Percentiles rank a stretch among this genome's conserved stretches.
Conservation (phyloP, 176 grass and related monocot species). For the Zea mays region DNA sequence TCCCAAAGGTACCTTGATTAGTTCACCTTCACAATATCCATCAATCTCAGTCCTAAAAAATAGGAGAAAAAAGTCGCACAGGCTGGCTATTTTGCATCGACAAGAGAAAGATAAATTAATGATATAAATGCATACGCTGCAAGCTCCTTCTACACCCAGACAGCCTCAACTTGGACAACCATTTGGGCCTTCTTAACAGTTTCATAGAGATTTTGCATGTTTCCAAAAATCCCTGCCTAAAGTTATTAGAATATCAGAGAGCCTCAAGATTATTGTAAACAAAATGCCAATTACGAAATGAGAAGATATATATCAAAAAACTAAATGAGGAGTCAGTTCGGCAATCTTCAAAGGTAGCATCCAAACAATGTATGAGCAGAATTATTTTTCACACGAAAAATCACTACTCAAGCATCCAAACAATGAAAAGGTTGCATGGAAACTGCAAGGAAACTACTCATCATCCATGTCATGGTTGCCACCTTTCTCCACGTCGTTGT, state of each 20-base stretch:
- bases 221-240: constrained; percentile 84
- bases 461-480: constrained; percentile 50
- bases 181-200: constrained; percentile 38
- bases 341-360: not conserved
- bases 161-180: no score
- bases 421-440: no score
- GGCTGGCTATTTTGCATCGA: no score
- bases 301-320: not conserved
- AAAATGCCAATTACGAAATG: not conserved
- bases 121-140: no score
- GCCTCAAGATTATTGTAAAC: constrained; percentile 18
- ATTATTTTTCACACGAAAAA: constrained; percentile 8
- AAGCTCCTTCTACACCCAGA: no score
- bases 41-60: no score
- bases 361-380: not conserved
- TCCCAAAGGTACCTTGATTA: no score
- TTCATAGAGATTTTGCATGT: constrained; percentile 99
- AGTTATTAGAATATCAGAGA: not conserved
- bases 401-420: not conserved
- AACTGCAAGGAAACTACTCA: constrained; percentile 43
- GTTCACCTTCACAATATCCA: no score
- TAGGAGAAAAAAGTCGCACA: no score
- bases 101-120: no score
- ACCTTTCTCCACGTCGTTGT: constrained; percentile 73
- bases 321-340: constrained; percentile 10